A percentile compares a stretch with the other conserved stretches of the same genome.
Conservation (phyloP, 78 protist species). For the Creolimax fragrantissima region DNA sequence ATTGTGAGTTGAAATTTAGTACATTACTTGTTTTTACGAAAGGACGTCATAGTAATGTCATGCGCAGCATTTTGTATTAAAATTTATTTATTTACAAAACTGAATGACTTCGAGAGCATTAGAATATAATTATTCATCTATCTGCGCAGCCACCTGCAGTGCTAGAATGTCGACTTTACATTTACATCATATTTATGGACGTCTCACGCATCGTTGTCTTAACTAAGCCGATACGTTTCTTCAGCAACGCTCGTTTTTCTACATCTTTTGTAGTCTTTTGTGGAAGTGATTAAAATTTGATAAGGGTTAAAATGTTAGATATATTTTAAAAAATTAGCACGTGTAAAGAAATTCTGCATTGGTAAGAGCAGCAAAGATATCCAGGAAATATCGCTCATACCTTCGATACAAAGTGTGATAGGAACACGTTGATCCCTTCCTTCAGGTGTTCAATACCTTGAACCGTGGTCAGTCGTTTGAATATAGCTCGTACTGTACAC, state of each 20-base stretch:
- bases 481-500: not conserved
- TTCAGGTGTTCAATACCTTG: not conserved
- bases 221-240: not conserved
- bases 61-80: no score
- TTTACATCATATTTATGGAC: not conserved
- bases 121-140: no score
- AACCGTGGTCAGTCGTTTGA: not conserved
- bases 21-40: no score
- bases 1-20: no score
- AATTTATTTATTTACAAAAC: no score
- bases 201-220: not conserved
- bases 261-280: not conserved
- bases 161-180: not conserved
- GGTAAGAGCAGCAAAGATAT: not conserved
- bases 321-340: no score
- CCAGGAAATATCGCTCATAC: not conserved
- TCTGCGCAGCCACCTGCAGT: no score
- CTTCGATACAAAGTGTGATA: not conserved
- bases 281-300: no score
- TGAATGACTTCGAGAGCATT: no score
- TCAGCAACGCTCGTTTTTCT: not conserved
- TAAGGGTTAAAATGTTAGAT: no score
- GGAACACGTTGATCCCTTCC: not conserved
- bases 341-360: no score
- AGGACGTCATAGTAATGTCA: no score